These are phyloP conservation scores for Neotropicomus parvogracilis DNA, from an alignment of 1,284 basidiomycete species.

Conservation along the genomic window DNA sequence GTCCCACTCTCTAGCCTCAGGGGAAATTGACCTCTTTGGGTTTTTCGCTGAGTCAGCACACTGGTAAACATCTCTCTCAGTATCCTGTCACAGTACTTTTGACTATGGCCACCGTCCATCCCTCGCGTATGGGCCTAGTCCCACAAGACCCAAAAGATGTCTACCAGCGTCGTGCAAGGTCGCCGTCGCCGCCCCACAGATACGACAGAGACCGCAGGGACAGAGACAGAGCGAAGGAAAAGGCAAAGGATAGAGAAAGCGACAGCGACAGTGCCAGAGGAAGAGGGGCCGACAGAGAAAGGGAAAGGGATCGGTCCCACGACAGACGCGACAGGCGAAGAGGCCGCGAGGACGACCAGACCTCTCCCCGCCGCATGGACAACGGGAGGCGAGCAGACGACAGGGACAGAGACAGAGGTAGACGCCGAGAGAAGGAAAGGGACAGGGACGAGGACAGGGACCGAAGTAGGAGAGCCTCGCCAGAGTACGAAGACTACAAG, in stretches of 20 bases:
- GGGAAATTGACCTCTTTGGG: not conserved
- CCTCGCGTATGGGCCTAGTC: slow-evolving; percentile 47
- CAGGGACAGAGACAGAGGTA: slow-evolving; percentile 10
- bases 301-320: slow-evolving; percentile 5
- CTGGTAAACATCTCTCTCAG: not conserved
- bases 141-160: slow-evolving; percentile 36
- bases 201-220: slow-evolving; percentile 19
- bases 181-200: slow-evolving; percentile 26
- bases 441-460: slow-evolving; percentile 21
- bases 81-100: not conserved
- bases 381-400: slow-evolving; percentile 6
- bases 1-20: not conserved
- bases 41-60: slow-evolving; percentile 14
- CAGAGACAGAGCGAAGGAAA: slow-evolving; percentile 4
- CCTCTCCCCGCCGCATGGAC: slow-evolving; percentile 17
- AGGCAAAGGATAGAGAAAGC: slow-evolving; percentile 17
- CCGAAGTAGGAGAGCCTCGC: slow-evolving; percentile 20
- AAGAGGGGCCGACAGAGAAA: slow-evolving; percentile 6
- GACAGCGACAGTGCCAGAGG: slow-evolving; percentile 15
- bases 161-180: slow-evolving; percentile 26
- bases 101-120: slow-evolving; percentile 48
- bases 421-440: slow-evolving; percentile 11
- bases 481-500: slow-evolving; percentile 35
- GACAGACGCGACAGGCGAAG: slow-evolving; percentile 11
- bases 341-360: slow-evolving; percentile 12